Percentiles rank a stretch among this genome's conserved stretches.
phyloP scores from a whole-genome alignment of 805 yeast genomes.

The Zygosaccharomyces lentus region DNA sequence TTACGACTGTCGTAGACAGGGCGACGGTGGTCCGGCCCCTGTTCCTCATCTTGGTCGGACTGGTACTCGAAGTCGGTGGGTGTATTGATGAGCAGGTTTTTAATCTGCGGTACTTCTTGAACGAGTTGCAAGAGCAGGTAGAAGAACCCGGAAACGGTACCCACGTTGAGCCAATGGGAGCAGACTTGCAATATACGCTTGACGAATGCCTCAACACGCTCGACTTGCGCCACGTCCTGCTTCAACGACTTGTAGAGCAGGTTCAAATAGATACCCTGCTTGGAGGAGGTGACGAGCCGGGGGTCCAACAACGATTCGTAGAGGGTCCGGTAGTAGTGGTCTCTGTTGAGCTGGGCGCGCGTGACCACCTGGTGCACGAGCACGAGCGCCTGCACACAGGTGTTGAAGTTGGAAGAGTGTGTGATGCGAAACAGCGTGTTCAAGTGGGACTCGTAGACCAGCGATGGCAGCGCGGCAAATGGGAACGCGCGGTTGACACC shows the following conservation, averaged over 20 bases:
- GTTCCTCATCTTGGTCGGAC: constrained; percentile 43
- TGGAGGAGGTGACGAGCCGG: constrained; percentile 78
- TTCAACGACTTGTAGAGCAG: constrained; percentile 79
- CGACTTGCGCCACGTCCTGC: constrained; percentile 51
- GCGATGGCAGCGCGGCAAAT: constrained; percentile 69
- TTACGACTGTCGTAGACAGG: constrained; percentile 88
- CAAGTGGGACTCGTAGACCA: constrained; percentile 68
- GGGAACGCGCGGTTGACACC: constrained; percentile 97
- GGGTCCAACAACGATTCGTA: constrained; percentile 87
- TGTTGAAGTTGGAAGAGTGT: constrained; percentile 89
- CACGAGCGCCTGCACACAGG: constrained; percentile 87
- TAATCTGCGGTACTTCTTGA: constrained; percentile 59
- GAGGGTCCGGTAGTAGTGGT: constrained; percentile 78
- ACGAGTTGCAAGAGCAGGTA: constrained; percentile 66
- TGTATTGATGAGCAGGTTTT: constrained; percentile 54
- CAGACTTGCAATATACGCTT: constrained; percentile 86
- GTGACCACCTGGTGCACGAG: constrained; percentile 76
- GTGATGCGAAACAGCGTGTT: constrained; percentile 85
- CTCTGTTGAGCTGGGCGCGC: constrained; percentile 51
- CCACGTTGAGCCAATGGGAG: constrained; percentile 80
- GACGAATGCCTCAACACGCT: constrained; percentile 81
- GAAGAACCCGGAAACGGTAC: constrained; percentile 81
- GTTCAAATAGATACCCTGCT: constrained; percentile 88
- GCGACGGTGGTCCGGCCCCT: constrained; percentile 14
- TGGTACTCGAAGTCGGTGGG: constrained; percentile 48